Evolutionary conservation across 441 rosid species (phyloP), one percentile per base, ranked within the genome.

Genomic region (Iberis amara): DNA sequence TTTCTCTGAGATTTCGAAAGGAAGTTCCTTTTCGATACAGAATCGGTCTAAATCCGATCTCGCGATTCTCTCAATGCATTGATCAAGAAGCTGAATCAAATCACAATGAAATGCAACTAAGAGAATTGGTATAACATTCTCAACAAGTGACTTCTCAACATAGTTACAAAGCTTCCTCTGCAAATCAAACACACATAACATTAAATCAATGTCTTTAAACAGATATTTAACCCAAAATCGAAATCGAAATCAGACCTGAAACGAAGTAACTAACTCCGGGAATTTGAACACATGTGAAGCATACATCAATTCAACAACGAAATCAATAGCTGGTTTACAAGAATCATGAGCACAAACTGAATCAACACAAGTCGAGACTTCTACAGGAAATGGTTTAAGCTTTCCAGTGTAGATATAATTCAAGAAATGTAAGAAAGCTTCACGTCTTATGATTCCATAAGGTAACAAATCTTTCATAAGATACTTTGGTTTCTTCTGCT

Each of bases 291-390:
- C 72, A 49, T 65, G 52, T 0, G 95, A 77, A n/a, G 90, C 95
- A 72, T 85, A 83, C 79, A 87, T 69, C 85, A 87, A 62, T 69
- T 91, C 90, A 51, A 83, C 94, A 0, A 76, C 77, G 55, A 81
- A 91, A 66, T 61, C 65, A 50, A 91, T 78, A 11, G 85, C 94
- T 5, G 98, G 96, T 52, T 76, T 62, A 73, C 98, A 91, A 6
- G 86, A 79, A 64, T 83, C 84, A 65, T 91, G 98, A 30, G 59
- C 61, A 44, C 98, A 91, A 11, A 50, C 68, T 30, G 65, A 11
- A 61, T 87, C 89, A 49, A 91, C 90, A 63, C 98, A 91, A 11
- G 84, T 81, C 0, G 96, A 87, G 33, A 83, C 95, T 62, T 81
- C 95, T 39, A 28, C 9, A 5, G 98, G 96, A 56, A 72, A 64